Evolutionary conservation across 164 flowering plant species (phyloP).

Genomic region (Kingdonia uniflora): DNA sequence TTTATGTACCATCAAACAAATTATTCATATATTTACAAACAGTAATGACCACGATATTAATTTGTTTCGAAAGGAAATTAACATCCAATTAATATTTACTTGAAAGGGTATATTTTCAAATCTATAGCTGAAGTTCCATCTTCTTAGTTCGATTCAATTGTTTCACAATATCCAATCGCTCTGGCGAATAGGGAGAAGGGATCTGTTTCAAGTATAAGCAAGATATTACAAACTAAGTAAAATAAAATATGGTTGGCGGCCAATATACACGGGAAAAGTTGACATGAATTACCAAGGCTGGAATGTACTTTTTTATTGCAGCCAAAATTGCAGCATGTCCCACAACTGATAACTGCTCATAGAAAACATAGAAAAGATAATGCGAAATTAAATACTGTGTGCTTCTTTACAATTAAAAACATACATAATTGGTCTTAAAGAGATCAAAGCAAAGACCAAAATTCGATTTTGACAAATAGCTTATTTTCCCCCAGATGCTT

Average conservation of each 20-base stretch:
- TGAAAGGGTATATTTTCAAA: slow-evolving; percentile 2
- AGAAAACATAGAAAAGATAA: not conserved
- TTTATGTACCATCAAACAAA: too few relatives aligned
- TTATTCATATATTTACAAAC: too few relatives aligned
- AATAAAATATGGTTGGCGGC: not conserved
- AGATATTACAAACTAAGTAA: slow-evolving; percentile 3
- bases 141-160: slow-evolving; percentile 53
- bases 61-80: not conserved
- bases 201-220: slow-evolving; percentile 22
- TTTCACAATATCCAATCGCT: slow-evolving; percentile 37
- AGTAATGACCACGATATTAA: not conserved
- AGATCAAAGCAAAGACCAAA: too few relatives aligned
- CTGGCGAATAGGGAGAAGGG: slow-evolving; percentile 52
- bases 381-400: too few relatives aligned
- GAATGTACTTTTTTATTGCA: slow-evolving; percentile 50
- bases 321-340: slow-evolving; percentile 70
- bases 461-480: too few relatives aligned
- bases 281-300: slow-evolving; percentile 35
- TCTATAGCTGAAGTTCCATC: slow-evolving; percentile 29
- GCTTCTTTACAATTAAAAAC: too few relatives aligned
- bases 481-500: too few relatives aligned
- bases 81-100: slow-evolving; percentile 1
- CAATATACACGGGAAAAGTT: not conserved
- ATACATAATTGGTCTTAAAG: too few relatives aligned
- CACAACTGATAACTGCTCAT: slow-evolving; percentile 39